Base-by-base conservation (phyloP, 2,329 filamentous ascomycete species). In the Rutstroemia sp. region DNA sequence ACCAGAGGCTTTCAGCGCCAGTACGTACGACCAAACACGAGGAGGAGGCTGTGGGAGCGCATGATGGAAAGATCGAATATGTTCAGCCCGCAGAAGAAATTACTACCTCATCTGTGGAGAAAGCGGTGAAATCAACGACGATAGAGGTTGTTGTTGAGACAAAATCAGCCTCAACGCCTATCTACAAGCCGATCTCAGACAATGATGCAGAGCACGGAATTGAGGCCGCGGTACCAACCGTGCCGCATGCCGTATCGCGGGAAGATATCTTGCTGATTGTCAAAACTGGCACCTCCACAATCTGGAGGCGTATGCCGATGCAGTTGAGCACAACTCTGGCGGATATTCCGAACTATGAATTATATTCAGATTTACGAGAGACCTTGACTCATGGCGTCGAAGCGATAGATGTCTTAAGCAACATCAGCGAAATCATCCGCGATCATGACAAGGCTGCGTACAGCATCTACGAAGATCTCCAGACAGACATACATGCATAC, bases 261-360 rank as follows among this genome's bases (percentile, higher is more conserved):
- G 23, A 40, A 25, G 56, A 60, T 27, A 47, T 60, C 17, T 19
- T 58, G 10, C 30, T 60, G 23, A 53, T 60, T 10, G 21, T 60
- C 39, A 60, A 60, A 46, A 60, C 58, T 12, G 58, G 58, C 30
- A 48, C 51, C 16, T 54, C 25, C 17, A 56, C 56, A 14, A 10
- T 50, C 38, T 60, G 51, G 56, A 38, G 56, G 17, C 56, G 58
- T 19, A 60, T 60, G 58, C 56, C 52, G 16, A 12, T 50, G 27
- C 58, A 60, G 19, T 14, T 60, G 6, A 23, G 46, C 21, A 60
- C 58, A 7, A 58, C 56, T 5, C 34, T 60, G 6, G 38, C 25
- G 8, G 46, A 5, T 25, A 12, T 23, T 2, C 38, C 46, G 16
- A 30, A 50, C 14, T 38, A 4, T 10, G 46, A 34, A 12, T 23